phyloP scores from a whole-genome alignment of 805 yeast species.

The Metschnikowia anglica region DNA sequence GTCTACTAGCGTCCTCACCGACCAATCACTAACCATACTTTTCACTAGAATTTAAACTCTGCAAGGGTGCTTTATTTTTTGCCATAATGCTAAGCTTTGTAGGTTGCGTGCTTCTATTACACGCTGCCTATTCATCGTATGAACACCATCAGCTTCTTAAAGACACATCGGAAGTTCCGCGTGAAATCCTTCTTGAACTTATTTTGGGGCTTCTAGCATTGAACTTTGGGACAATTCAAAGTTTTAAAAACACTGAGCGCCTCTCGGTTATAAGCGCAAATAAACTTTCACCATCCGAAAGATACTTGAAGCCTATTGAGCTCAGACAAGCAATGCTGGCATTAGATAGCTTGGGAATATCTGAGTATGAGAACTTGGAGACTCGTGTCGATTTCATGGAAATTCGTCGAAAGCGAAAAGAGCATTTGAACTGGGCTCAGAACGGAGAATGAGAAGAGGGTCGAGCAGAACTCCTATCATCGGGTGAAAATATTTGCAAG shows the following conservation, averaged over 20 bases:
- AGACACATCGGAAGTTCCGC: constrained; percentile 32
- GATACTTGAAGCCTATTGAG: constrained; percentile 47
- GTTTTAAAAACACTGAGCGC: constrained; percentile 24
- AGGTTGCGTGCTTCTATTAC: constrained; percentile 31
- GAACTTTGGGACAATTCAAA: constrained; percentile 37
- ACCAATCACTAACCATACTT: too few relatives aligned
- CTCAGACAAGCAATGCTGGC: constrained; percentile 46
- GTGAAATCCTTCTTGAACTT: constrained; percentile 53
- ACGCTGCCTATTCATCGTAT: constrained; percentile 55
- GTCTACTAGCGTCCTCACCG: too few relatives aligned
- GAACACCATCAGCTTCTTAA: constrained; percentile 46
- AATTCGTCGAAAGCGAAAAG: constrained; percentile 43
- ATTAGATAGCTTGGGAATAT: constrained; percentile 47
- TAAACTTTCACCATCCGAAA: constrained; percentile 27
- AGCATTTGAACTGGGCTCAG: constrained; percentile 38
- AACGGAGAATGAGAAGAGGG: not conserved
- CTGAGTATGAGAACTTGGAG: constrained; percentile 48
- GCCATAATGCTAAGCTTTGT: constrained; percentile 1
- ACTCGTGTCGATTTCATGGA: constrained; percentile 54
- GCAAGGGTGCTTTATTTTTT: too few relatives aligned
- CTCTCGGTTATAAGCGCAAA: constrained; percentile 24
- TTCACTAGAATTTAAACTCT: too few relatives aligned
- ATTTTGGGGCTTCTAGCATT: constrained; percentile 46
- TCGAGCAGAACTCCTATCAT: too few relatives aligned
- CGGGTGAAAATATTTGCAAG: too few relatives aligned